phyloP scores from a whole-genome alignment of 2,329 filamentous ascomycete species.

The Fusarium buharicum region DNA sequence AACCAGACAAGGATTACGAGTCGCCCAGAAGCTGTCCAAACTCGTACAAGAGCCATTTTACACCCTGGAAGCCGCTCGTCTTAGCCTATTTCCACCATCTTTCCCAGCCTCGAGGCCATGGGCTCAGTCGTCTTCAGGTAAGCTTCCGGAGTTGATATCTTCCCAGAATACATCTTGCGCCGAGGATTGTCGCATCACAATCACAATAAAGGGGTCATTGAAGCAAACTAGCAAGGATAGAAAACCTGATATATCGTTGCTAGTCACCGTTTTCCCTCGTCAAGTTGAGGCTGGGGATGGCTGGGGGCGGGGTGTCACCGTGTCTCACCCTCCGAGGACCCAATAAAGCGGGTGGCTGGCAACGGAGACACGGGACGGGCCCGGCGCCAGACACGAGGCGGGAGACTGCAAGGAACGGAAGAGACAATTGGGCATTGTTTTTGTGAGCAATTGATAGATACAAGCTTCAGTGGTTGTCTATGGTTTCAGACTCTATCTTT shows the following conservation, averaged over 20 bases:
- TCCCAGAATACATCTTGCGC: slow-evolving; percentile 19
- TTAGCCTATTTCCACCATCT: slow-evolving; percentile 13
- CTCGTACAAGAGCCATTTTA: slow-evolving; percentile 12
- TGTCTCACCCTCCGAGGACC: slow-evolving; percentile 28
- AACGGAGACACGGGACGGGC: slow-evolving; percentile 33
- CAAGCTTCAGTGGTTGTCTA: neutral
- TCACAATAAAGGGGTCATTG: slow-evolving; percentile 16
- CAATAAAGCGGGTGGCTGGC: slow-evolving; percentile 40
- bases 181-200: slow-evolving; percentile 24
- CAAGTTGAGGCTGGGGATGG: slow-evolving; percentile 38
- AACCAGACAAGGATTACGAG: slow-evolving; percentile 27
- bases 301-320: slow-evolving; percentile 35
- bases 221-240: slow-evolving; percentile 32
- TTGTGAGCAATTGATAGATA: neutral
- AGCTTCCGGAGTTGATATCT: slow-evolving; percentile 20
- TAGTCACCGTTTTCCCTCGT: slow-evolving; percentile 22
- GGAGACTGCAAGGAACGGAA: slow-evolving; percentile 27
- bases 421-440: slow-evolving; percentile 2
- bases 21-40: slow-evolving; percentile 24
- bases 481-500: neutral
- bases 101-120: slow-evolving; percentile 32
- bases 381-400: slow-evolving; percentile 18
- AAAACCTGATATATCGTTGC: slow-evolving; percentile 29
- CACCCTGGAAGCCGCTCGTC: slow-evolving; percentile 15
- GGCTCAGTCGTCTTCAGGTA: slow-evolving; percentile 4